Conservation (phyloP, 352 stramenopile genomes). For the Paralagenidium karlingii region DNA sequence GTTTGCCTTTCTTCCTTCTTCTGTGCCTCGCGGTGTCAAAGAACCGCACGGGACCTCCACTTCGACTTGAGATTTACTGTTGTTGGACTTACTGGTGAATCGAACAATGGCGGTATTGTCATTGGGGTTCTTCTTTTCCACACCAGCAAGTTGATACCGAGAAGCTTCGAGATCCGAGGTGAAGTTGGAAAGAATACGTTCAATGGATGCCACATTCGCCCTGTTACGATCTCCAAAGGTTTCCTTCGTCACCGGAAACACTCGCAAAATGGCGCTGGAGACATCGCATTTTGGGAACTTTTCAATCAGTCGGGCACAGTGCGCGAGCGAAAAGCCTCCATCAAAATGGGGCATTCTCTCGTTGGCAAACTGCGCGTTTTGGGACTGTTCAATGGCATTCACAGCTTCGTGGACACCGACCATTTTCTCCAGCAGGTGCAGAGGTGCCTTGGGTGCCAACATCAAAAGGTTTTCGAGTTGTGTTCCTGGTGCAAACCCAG, state of each 20-base stretch:
- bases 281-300: slow-evolving; percentile 33
- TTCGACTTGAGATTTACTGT: slow-evolving; percentile 3
- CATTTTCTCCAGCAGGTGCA: slow-evolving; percentile 45
- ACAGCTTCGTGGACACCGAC: slow-evolving; percentile 56
- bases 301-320: slow-evolving; percentile 37
- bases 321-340: slow-evolving; percentile 36
- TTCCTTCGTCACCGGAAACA: slow-evolving; percentile 43
- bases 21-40: slow-evolving; percentile 9
- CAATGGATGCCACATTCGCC: slow-evolving; percentile 31
- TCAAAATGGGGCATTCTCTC: slow-evolving; percentile 72
- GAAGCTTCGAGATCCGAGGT: slow-evolving; percentile 8
- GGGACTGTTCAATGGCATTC: slow-evolving; percentile 57
- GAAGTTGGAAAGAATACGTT: slow-evolving; percentile 43
- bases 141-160: slow-evolving; percentile 20
- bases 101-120: slow-evolving; percentile 10
- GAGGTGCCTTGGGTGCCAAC: slow-evolving; percentile 26
- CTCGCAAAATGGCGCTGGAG: slow-evolving; percentile 18
- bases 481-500: slow-evolving; percentile 41
- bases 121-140: slow-evolving; percentile 13
- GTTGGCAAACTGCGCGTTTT: too few relatives aligned
- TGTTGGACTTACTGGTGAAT: slow-evolving; percentile 8
- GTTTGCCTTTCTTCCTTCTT: slow-evolving; percentile 12
- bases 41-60: slow-evolving; percentile 27
- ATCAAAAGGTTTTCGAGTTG: slow-evolving; percentile 42
- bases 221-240: slow-evolving; percentile 22